Percentiles rank a stretch among this genome's conserved stretches.
Conservation (phyloP, 768 basidiomycete genomes). For the Antrodiella citrinella region DNA sequence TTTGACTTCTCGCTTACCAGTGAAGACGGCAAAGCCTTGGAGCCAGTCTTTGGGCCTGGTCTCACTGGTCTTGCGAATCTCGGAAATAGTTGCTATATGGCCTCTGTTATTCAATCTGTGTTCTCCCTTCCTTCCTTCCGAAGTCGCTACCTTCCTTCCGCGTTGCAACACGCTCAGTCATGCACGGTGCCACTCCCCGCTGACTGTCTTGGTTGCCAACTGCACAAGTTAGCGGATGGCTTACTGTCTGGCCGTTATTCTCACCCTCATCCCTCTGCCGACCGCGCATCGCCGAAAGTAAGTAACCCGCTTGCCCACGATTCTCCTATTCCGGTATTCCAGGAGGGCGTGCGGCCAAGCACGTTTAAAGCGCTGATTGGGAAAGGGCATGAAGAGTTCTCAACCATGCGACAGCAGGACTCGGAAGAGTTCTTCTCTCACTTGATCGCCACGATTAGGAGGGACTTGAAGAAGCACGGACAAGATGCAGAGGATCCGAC, state of each 20-base stretch:
- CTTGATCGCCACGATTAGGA: constrained; percentile 63
- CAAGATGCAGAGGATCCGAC: constrained; percentile 57
- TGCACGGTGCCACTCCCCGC: constrained; percentile 70
- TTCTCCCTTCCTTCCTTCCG: constrained; percentile 79
- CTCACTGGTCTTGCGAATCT: constrained; percentile 87
- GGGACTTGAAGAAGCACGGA: constrained; percentile 46
- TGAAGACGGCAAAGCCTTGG: constrained; percentile 80
- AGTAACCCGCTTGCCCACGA: constrained; percentile 29
- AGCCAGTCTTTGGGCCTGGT: constrained; percentile 83
- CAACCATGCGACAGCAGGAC: constrained; percentile 96
- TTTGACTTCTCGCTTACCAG: constrained; percentile 90
- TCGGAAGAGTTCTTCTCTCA: constrained; percentile 91
- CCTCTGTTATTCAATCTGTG: constrained; percentile 80
- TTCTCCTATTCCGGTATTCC: constrained; percentile 51
- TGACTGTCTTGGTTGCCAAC: constrained; percentile 89
- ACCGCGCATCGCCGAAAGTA: constrained; percentile 14
- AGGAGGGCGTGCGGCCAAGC: constrained; percentile 74
- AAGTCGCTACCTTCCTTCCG: constrained; percentile 51
- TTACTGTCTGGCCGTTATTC: constrained; percentile 90
- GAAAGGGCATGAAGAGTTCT: constrained; percentile 87
- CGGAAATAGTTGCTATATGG: constrained; percentile 98
- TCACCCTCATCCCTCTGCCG: constrained; percentile 35
- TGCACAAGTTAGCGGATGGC: constrained; percentile 88
- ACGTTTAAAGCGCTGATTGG: constrained; percentile 88
- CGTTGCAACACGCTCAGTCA: constrained; percentile 43